Evolutionary conservation across 345 rosid genomes (phyloP).

Genomic region (Cardamine chenopodiifolia): DNA sequence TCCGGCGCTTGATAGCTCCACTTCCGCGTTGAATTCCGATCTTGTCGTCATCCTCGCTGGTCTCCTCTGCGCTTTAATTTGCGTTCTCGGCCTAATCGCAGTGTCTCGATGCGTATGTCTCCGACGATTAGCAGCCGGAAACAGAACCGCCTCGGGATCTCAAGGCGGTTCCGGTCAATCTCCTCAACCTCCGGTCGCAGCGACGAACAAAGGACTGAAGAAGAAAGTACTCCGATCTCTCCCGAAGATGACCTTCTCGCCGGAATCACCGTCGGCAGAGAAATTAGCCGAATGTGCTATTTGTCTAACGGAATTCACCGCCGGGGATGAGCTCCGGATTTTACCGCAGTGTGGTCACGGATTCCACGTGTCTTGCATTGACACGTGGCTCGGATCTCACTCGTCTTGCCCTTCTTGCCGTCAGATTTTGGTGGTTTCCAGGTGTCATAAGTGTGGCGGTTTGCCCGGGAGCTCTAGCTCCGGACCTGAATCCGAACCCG

Average conservation of each 20-base stretch:
- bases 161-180: constrained; percentile 21
- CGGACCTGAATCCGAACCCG: constrained; percentile 43
- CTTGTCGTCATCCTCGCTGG: constrained; percentile 91
- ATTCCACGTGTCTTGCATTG: constrained; percentile 88
- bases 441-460: constrained; percentile 78
- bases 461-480: constrained; percentile 52
- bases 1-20: constrained; percentile 33
- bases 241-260: constrained; percentile 61
- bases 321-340: constrained; percentile 78
- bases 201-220: constrained; percentile 79
- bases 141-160: constrained; percentile 32
- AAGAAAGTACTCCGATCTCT: constrained; percentile 83
- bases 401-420: constrained; percentile 98
- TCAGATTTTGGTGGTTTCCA: constrained; percentile 59
- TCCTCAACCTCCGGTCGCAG: constrained; percentile 42
- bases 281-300: constrained; percentile 77
- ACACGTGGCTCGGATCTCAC: constrained; percentile 90
- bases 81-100: constrained; percentile 81
- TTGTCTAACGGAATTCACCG: constrained; percentile 69
- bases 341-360: constrained; percentile 91
- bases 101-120: constrained; percentile 95
- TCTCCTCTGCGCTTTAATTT: constrained; percentile 85
- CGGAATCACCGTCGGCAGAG: constrained; percentile 48
- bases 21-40: constrained; percentile 65
- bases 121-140: constrained; percentile 62